phyloP scores from a whole-genome alignment of 176 grass and related monocot species.

The Juncus inflexus region DNA sequence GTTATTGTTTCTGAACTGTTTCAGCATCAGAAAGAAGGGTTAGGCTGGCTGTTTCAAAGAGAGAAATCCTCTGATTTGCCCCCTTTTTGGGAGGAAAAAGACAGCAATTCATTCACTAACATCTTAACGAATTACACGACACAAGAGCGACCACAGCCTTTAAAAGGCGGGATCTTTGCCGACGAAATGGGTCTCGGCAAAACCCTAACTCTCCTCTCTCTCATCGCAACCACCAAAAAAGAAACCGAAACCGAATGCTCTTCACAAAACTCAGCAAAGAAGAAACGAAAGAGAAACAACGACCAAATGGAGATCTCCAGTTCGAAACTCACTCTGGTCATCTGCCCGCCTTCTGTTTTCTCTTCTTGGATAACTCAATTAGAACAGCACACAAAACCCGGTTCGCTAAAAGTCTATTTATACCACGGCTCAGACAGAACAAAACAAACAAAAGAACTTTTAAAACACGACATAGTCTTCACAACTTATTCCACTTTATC shows the following conservation, averaged over 20 bases:
- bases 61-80: conserved; percentile 78
- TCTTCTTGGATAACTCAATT: conserved; percentile 91
- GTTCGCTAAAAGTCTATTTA: conserved; percentile 74
- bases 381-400: conserved; percentile 63
- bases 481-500: conserved; percentile 70
- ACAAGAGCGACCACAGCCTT: conserved; percentile 38
- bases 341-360: conserved; percentile 80
- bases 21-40: conserved; percentile 69
- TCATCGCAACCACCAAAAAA: conserved; percentile 52
- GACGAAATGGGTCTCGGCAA: conserved; percentile 98
- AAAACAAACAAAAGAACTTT: conserved; percentile 43
- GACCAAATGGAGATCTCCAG: conserved; percentile 1
- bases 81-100: conserved; percentile 61
- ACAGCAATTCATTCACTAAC: conserved; percentile 41
- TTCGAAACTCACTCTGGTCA: conserved; percentile 50
- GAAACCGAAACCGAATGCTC: conserved; percentile 26
- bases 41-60: conserved; percentile 69
- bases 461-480: conserved; percentile 81
- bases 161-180: conserved; percentile 81
- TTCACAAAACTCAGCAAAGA: conserved; percentile 33
- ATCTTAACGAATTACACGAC: conserved; percentile 47
- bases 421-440: conserved; percentile 75
- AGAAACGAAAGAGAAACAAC: conserved; percentile 27
- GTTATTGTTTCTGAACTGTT: conserved; percentile 56
- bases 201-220: conserved; percentile 72